These are phyloP conservation scores for Penicillium lividum DNA, from an alignment of 495 filamentous ascomycete genomes.

Conservation along the genomic window DNA sequence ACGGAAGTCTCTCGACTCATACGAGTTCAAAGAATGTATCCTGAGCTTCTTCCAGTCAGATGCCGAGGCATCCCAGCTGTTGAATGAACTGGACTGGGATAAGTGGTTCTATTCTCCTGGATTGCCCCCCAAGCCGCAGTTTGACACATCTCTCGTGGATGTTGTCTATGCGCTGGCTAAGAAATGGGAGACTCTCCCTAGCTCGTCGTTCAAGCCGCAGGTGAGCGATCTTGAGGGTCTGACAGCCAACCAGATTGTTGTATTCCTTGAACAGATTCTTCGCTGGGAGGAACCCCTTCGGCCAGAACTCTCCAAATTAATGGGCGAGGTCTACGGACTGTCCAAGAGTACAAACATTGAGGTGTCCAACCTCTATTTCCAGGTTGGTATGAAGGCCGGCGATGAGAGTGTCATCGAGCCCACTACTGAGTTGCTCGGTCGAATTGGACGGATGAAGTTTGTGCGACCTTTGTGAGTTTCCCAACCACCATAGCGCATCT, in stretches of 20 bases:
- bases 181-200: constrained; percentile 66
- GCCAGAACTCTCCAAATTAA: constrained; percentile 59
- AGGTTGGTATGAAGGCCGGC: constrained; percentile 72
- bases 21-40: constrained; percentile 87
- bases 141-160: constrained; percentile 85
- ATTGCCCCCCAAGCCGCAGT: constrained; percentile 83
- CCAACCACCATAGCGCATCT: neutral
- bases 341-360: constrained; percentile 75
- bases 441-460: constrained; percentile 95
- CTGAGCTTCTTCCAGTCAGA: constrained; percentile 79
- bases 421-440: constrained; percentile 71
- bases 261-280: constrained; percentile 81
- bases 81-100: constrained; percentile 82
- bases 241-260: constrained; percentile 82
- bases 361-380: constrained; percentile 74
- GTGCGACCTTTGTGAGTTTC: constrained; percentile 70
- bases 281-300: constrained; percentile 61
- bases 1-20: constrained; percentile 81
- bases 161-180: constrained; percentile 78
- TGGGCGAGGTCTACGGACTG: constrained; percentile 74
- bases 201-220: constrained; percentile 61
- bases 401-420: constrained; percentile 65
- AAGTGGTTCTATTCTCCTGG: constrained; percentile 82
- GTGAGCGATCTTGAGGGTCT: constrained; percentile 67
- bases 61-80: constrained; percentile 61